Conservation (phyloP, 2,329 filamentous ascomycete species). For the Pyrenochaeta sp. region DNA sequence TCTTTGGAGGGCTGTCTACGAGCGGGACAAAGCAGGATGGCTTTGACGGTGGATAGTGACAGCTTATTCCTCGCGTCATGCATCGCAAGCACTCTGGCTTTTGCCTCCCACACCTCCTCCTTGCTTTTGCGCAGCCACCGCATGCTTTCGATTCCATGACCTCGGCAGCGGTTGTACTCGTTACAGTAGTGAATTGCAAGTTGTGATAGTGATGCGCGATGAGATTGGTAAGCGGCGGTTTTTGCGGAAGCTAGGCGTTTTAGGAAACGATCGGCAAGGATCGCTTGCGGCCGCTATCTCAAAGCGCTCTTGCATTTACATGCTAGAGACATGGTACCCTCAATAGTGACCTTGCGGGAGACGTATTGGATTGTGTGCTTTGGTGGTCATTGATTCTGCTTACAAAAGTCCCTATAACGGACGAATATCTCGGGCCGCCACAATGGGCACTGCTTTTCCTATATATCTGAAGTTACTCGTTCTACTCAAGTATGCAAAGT, state of each 20-base stretch:
- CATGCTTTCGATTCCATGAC: neutral
- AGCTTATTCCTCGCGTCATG: neutral
- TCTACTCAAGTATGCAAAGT: neutral
- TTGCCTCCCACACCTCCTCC: constrained; percentile 3
- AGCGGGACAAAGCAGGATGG: neutral
- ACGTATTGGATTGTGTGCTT: neutral
- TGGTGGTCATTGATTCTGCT: neutral
- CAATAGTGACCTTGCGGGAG: neutral
- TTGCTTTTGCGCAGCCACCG: neutral
- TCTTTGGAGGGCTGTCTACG: neutral
- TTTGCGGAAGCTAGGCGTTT: neutral
- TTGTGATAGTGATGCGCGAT: neutral
- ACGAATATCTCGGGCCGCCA: neutral
- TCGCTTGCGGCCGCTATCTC: constrained; percentile 4
- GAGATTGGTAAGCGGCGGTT: neutral
- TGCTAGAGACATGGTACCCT: neutral
- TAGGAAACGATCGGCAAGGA: neutral
- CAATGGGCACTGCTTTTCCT: neutral
- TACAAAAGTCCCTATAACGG: neutral
- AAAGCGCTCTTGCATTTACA: neutral
- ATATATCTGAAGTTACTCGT: neutral
- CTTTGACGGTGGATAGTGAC: constrained; percentile 2
- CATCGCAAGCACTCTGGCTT: constrained; percentile 1
- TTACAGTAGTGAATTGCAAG: neutral
- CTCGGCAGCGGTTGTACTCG: neutral